phyloP scores from a whole-genome alignment of 2,329 filamentous ascomycete genomes.

The Neonectria ditissima region DNA sequence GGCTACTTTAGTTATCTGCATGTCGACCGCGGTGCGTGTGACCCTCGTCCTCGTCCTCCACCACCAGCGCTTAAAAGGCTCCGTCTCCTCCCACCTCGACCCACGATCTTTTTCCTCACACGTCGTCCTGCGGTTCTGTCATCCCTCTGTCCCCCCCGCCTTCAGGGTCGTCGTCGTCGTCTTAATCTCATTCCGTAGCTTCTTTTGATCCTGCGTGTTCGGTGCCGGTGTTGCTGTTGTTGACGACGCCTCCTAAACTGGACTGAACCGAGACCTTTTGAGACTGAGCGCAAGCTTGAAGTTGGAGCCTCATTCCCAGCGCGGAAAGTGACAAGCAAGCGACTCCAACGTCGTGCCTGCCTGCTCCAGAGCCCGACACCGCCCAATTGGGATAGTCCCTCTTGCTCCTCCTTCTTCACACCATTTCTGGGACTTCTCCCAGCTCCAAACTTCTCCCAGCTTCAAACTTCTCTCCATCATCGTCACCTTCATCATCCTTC shows the following conservation, averaged over 20 bases:
- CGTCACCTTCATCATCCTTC: background rate
- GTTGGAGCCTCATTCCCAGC: background rate
- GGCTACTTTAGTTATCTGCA: background rate
- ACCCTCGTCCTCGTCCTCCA: constrained; percentile 7
- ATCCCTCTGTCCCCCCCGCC: background rate
- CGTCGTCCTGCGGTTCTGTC: constrained; percentile 19
- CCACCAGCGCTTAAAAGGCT: constrained; percentile 15
- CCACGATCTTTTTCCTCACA: constrained; percentile 9
- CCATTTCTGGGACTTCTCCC: background rate
- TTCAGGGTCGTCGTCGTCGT: constrained; percentile 1
- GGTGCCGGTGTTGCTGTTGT: background rate
- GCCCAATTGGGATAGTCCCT: background rate
- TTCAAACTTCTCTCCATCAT: constrained; percentile 9
- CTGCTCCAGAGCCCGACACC: background rate
- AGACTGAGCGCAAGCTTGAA: constrained; percentile 1
- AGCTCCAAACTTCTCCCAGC: constrained; percentile 6
- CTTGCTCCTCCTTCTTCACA: background rate
- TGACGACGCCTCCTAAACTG: background rate
- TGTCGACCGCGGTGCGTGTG: background rate
- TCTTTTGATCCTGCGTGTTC: background rate
- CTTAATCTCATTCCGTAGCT: background rate
- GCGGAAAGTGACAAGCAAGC: background rate
- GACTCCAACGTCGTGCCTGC: background rate
- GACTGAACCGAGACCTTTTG: background rate
- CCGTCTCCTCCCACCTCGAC: constrained; percentile 8